Conservation (phyloP, 164 flowering plant genomes). For the Saururus chinensis region DNA sequence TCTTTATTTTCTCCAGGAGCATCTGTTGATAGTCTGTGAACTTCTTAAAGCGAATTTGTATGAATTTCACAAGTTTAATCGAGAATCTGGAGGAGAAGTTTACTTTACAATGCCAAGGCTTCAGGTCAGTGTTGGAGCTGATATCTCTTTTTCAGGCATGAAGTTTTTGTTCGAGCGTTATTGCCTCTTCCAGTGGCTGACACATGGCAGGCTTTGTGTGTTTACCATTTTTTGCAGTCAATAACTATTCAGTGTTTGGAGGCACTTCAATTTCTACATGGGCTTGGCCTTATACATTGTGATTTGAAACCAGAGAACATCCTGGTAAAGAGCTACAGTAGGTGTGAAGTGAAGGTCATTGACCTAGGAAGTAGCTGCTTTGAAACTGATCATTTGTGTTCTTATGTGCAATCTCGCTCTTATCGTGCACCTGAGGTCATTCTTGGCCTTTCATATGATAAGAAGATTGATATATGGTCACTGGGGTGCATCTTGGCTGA, state of each 20-base stretch:
- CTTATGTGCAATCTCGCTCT: conserved; percentile 97
- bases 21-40: conserved; percentile 93
- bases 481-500: conserved; percentile 99
- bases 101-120: conserved; percentile 99
- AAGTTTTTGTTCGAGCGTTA: too few relatives aligned
- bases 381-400: conserved; percentile 97
- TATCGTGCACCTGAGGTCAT: conserved; percentile 99
- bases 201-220: neutral
- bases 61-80: conserved; percentile 93
- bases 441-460: conserved; percentile 90
- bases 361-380: conserved; percentile 99
- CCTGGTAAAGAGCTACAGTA: conserved; percentile 95
- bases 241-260: conserved; percentile 96
- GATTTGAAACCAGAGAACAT: conserved; percentile 99
- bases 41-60: conserved; percentile 95
- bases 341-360: conserved; percentile 98
- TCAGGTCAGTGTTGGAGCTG: conserved; percentile 46
- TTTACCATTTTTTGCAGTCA: conserved; percentile 48
- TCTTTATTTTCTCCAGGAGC: conserved; percentile 39
- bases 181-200: too few relatives aligned
- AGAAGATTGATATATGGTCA: conserved; percentile 96
- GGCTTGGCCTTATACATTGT: conserved; percentile 97
- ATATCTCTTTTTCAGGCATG: neutral
- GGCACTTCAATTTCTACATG: conserved; percentile 87
- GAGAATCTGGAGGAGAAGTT: conserved; percentile 99